Percentiles rank a stretch among this genome's conserved stretches.
These are phyloP conservation scores for Ophiostoma triangulosporum DNA, from an alignment of 2,329 filamentous ascomycete genomes.

Conservation along the genomic window DNA sequence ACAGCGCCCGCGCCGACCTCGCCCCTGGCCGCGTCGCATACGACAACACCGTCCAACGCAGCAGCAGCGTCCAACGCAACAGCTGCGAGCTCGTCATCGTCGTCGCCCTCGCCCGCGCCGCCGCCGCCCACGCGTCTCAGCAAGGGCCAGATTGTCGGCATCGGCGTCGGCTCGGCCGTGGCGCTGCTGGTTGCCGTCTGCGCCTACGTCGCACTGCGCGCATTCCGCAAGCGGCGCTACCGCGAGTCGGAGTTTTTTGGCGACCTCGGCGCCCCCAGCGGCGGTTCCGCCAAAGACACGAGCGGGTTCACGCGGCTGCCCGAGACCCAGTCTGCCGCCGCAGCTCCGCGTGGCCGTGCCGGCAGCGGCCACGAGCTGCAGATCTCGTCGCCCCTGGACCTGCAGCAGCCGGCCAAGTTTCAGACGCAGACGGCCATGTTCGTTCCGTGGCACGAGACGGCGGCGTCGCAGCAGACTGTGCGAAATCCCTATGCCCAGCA, in stretches of 20 bases:
- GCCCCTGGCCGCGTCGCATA: background rate
- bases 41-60: background rate
- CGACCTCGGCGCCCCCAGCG: background rate
- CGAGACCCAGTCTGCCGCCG: background rate
- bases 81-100: no score
- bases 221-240: slow-evolving; percentile 21
- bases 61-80: background rate
- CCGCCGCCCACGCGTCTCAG: background rate
- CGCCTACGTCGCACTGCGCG: slow-evolving; percentile 28
- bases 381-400: slow-evolving; percentile 29
- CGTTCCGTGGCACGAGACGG: slow-evolving; percentile 4
- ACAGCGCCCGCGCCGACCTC: background rate
- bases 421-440: background rate
- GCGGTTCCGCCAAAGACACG: background rate
- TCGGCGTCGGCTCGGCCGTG: slow-evolving; percentile 40
- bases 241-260: background rate
- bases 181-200: slow-evolving; percentile 34
- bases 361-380: slow-evolving; percentile 22
- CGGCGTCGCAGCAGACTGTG: background rate
- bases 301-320: background rate
- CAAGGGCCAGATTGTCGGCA: slow-evolving; percentile 32
- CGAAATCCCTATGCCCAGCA: background rate
- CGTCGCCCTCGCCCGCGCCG: no score
- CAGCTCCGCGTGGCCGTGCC: background rate
- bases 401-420: slow-evolving; percentile 15